phyloP scores from a whole-genome alignment of 2,329 filamentous ascomycete species.

The Hyphodiscus sp. region DNA sequence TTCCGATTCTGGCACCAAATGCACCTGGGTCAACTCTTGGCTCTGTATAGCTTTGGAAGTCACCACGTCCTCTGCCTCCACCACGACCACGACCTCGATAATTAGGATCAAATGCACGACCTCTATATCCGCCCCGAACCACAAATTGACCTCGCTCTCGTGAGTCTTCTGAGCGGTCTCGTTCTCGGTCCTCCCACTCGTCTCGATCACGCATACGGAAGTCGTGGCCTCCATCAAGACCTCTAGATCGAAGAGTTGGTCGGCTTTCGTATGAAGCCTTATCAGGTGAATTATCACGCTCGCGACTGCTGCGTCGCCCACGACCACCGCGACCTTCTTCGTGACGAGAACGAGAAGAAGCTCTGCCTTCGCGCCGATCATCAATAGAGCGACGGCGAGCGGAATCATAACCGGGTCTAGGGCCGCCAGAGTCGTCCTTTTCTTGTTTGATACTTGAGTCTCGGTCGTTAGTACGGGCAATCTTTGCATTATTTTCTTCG shows the following conservation, averaged over 20 bases:
- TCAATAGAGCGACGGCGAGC: conserved; percentile 10
- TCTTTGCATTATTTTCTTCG: conserved; percentile 16
- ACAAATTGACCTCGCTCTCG: conserved; percentile 11
- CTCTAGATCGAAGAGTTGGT: conserved; percentile 14
- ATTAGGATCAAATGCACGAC: conserved; percentile 26
- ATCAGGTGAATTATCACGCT: conserved; percentile 24
- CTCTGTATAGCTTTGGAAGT: conserved; percentile 10
- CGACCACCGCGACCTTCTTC: conserved; percentile 14
- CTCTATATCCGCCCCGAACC: conserved; percentile 20
- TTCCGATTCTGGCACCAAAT: conserved; percentile 21
- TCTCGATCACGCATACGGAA: conserved; percentile 15
- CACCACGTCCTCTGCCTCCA: conserved; percentile 22
- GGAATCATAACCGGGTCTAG: conserved; percentile 17
- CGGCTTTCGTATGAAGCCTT: conserved; percentile 19
- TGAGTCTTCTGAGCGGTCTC: conserved; percentile 3
- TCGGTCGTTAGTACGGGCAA: conserved; percentile 22
- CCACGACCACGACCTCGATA: conserved; percentile 24
- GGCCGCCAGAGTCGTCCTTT: conserved; percentile 16
- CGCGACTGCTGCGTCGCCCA: conserved; percentile 18
- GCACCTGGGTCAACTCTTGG: conserved; percentile 6
- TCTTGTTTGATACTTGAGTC: conserved; percentile 14
- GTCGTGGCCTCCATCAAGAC: conserved; percentile 14
- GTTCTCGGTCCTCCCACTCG: conserved; percentile 1
- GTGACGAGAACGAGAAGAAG: conserved; percentile 11
- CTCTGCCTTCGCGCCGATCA: conserved; percentile 18